A percentile compares a stretch with the other conserved stretches of the same genome.
Conservation (phyloP, 2,329 filamentous ascomycete genomes). For the Dactylellina drechsleri region DNA sequence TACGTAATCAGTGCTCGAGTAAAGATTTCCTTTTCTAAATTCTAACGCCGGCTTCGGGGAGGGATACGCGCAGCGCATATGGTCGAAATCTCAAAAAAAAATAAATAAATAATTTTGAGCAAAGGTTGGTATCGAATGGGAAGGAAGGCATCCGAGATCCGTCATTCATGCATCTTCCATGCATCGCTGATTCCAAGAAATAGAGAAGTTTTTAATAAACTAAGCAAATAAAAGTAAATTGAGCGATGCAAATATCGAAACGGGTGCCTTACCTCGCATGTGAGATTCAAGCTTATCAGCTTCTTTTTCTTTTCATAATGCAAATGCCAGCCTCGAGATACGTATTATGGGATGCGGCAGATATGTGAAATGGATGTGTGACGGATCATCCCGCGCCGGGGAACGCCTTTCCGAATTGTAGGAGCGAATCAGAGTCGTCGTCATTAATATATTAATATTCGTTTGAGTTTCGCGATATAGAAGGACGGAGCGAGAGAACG, state of each 20-base stretch:
- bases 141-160: too few relatives aligned
- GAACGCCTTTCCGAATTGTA: slow-evolving; percentile 36
- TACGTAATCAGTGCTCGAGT: too few relatives aligned
- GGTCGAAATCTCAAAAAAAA: background rate
- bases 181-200: too few relatives aligned
- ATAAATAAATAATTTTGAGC: background rate
- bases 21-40: too few relatives aligned
- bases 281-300: slow-evolving; percentile 32
- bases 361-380: slow-evolving; percentile 21
- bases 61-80: too few relatives aligned
- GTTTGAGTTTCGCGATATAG: too few relatives aligned
- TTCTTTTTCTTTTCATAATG: slow-evolving; percentile 1
- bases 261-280: slow-evolving; percentile 28
- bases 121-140: background rate
- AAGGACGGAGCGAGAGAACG: background rate
- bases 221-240: background rate
- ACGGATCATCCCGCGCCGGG: slow-evolving; percentile 42
- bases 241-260: slow-evolving; percentile 12
- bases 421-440: slow-evolving; percentile 8
- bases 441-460: background rate
- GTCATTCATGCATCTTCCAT: too few relatives aligned
- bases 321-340: too few relatives aligned
- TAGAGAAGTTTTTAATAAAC: too few relatives aligned
- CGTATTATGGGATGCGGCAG: slow-evolving; percentile 43
- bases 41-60: too few relatives aligned